These are phyloP conservation scores for Abrus precatorius DNA, from an alignment of 306 rosid species.

Conservation along the genomic window DNA sequence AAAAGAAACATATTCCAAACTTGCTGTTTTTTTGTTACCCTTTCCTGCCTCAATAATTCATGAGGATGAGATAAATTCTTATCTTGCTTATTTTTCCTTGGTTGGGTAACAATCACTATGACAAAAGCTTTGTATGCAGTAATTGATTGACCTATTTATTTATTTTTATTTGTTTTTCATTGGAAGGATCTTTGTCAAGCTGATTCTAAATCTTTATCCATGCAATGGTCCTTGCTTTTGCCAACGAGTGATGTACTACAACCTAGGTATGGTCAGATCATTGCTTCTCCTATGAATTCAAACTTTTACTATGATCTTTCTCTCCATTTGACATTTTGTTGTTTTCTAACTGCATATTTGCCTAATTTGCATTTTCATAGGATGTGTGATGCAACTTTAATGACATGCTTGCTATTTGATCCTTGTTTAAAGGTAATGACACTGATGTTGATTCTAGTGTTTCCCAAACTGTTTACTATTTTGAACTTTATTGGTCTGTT, in stretches of 20 bases:
- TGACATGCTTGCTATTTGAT: slow-evolving; percentile 91
- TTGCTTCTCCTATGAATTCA: slow-evolving; percentile 24
- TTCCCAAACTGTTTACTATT: slow-evolving; percentile 25
- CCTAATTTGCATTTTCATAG: slow-evolving; percentile 55
- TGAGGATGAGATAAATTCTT: neutral
- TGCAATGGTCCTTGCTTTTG: slow-evolving; percentile 89
- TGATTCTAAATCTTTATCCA: slow-evolving; percentile 83
- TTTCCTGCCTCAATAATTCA: neutral
- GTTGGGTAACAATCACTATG: neutral
- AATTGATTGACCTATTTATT: slow-evolving; percentile 13
- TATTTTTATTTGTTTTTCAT: slow-evolving; percentile 26
- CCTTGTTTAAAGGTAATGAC: slow-evolving; percentile 82
- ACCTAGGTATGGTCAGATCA: slow-evolving; percentile 64
- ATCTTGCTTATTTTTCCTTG: neutral
- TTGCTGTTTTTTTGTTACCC: neutral
- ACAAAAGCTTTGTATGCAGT: neutral
- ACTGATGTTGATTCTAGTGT: slow-evolving; percentile 35
- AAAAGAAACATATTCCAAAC: neutral
- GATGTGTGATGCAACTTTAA: slow-evolving; percentile 86
- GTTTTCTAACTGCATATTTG: slow-evolving; percentile 38
- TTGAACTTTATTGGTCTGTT: neutral
- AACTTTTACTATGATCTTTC: slow-evolving; percentile 25
- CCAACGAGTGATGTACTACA: slow-evolving; percentile 88
- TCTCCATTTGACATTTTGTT: slow-evolving; percentile 29
- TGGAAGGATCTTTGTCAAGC: slow-evolving; percentile 93